These are phyloP conservation scores for Torulaspora delbrueckii DNA, from an alignment of 805 yeast genomes.

Conservation along the genomic window DNA sequence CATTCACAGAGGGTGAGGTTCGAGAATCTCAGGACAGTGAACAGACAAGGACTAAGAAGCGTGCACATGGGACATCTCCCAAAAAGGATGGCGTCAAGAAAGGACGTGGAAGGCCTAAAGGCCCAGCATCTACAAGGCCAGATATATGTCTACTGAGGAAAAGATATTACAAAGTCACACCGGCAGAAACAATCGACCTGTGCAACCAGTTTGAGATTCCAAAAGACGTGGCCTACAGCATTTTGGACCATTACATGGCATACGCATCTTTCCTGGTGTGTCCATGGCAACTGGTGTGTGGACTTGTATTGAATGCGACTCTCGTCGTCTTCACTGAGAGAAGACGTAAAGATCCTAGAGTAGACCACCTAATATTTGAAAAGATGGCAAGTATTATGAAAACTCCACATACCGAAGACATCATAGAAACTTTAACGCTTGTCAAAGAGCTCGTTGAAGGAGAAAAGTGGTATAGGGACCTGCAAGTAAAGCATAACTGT, in stretches of 20 bases:
- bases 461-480: conserved; percentile 57
- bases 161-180: conserved; percentile 35
- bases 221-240: conserved; percentile 43
- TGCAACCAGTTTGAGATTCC: conserved; percentile 66
- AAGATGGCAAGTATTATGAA: conserved; percentile 51
- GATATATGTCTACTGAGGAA: conserved; percentile 25
- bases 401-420: conserved; percentile 44
- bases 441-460: conserved; percentile 51
- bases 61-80: neutral
- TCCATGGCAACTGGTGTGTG: conserved; percentile 68
- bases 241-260: conserved; percentile 47
- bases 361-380: conserved; percentile 44
- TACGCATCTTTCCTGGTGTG: conserved; percentile 52
- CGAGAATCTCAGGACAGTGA: neutral
- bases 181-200: conserved; percentile 42
- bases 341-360: conserved; percentile 45
- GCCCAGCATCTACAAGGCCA: neutral
- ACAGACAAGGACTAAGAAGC: neutral
- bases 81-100: neutral
- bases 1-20: conserved; percentile 2
- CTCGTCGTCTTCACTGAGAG: conserved; percentile 47
- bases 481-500: conserved; percentile 43
- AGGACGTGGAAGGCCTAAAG: neutral
- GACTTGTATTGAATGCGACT: conserved; percentile 56
- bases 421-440: conserved; percentile 49